Evolutionary conservation across 495 filamentous ascomycete species (phyloP), one percentile per base, ranked within the genome.

Genomic region (Friedmanniomyces simplex): DNA sequence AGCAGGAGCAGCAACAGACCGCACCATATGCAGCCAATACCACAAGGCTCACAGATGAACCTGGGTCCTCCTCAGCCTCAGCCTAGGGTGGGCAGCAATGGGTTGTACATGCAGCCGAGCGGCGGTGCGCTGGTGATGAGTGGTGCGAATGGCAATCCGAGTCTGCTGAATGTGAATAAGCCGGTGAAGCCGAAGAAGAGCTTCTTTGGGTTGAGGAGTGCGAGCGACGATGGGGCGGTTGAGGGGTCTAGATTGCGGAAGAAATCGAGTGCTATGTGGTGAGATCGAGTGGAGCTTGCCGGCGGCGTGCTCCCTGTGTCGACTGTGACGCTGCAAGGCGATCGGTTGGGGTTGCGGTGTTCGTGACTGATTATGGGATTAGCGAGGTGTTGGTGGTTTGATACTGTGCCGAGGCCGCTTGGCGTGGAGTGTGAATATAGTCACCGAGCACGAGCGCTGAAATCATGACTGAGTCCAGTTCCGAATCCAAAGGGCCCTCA

Each of bases 151-250:
- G 14, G 14, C 16, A 43, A 34, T 42, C 54, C 28, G 12, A 55
- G 50, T 42, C 36, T 26, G 45, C 39, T 63, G 51, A 42, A 47
- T 47, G 30, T 55, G 13, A 18, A 21, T 10, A 34, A 25, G 36
- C 34, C n/a, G 22, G 22, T 57, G 57, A 63, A 50, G 57, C 51
- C 57, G 56, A 72, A 72, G 63, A 71, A 66, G 63, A 69, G 67
- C 50, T 71, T 72, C 49, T 72, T 67, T 63, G 66, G 66, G 3
- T 53, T 72, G 55, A 66, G 70, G 56, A 59, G 55, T 48, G 54
- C 39, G 55, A 59, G 59, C 18, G 63, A 65, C 25, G 63, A 65
- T 39, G 46, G 22, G 16, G 56, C 22, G 32, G 39, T 16, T 43
- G 46, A 53, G 18, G n/a, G 50, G 48, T 28, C 22, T 25, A 57